A percentile compares a stretch with the other conserved stretches of the same genome.
These are phyloP conservation scores for Trichoderma asperelloides DNA, from an alignment of 495 filamentous ascomycete genomes.

Conservation along the genomic window DNA sequence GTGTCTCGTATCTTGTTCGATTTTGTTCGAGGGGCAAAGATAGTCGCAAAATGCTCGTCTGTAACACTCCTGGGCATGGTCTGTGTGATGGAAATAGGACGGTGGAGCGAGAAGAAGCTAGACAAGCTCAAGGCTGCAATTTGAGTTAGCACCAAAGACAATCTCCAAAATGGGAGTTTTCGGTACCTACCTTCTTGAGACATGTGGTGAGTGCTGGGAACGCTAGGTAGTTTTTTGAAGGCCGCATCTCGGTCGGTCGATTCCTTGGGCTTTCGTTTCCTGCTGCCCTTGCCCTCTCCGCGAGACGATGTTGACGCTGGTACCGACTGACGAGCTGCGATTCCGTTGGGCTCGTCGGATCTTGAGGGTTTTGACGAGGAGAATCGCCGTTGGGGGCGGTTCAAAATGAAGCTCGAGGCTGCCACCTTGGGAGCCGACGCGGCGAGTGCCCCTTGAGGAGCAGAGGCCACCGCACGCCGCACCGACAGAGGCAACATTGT, in stretches of 20 bases:
- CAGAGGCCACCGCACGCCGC: constrained; percentile 10
- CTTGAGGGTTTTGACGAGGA: constrained; percentile 53
- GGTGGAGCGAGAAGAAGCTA: constrained; percentile 91
- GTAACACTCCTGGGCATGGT: constrained; percentile 65
- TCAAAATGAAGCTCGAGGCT: constrained; percentile 28
- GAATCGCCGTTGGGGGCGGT: constrained; percentile 37
- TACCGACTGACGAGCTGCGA: constrained; percentile 31
- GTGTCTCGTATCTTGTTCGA: constrained; percentile 51
- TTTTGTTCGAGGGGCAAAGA: constrained; percentile 58
- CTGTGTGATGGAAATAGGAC: constrained; percentile 81
- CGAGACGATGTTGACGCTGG: constrained; percentile 25
- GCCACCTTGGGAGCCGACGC: constrained; percentile 27
- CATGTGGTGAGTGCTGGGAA: constrained; percentile 74
- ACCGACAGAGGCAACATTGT: constrained; percentile 10
- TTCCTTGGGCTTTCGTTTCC: constrained; percentile 36
- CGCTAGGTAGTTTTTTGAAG: constrained; percentile 58
- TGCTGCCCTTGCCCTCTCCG: constrained; percentile 24
- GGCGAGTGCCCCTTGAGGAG: constrained; percentile 20
- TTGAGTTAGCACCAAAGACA: constrained; percentile 12
- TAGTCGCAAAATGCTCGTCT: constrained; percentile 64
- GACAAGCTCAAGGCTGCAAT: constrained; percentile 71
- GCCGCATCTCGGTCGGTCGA: constrained; percentile 15
- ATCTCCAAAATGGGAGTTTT: neutral
- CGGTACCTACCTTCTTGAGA: constrained; percentile 55
- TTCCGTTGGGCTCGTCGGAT: constrained; percentile 40